Conservation (phyloP, 202 grass and related monocot species). For the Digitaria exilis region DNA sequence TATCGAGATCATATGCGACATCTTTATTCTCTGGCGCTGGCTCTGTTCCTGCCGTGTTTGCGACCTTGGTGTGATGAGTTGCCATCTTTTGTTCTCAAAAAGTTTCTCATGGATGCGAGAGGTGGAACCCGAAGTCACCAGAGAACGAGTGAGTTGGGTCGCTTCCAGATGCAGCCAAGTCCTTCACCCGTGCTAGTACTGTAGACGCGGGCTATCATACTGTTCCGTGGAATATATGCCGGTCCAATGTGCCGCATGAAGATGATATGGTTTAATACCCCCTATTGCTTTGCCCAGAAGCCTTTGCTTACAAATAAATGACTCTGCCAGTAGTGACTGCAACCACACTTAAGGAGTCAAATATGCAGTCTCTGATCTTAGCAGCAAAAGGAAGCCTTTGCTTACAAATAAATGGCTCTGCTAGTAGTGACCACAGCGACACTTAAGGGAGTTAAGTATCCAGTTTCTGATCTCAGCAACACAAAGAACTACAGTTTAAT, state of each 20-base stretch:
- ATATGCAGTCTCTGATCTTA: not conserved
- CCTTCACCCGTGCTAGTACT: not conserved
- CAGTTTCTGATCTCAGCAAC: not conserved
- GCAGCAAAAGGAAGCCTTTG: not conserved
- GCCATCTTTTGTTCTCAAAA: not conserved
- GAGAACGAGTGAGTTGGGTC: slow-evolving; percentile 31
- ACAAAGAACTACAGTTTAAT: not conserved
- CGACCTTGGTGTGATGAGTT: not conserved
- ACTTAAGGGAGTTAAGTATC: not conserved
- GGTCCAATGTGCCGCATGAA: not conserved
- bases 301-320: not conserved
- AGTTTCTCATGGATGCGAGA: not conserved
- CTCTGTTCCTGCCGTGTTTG: not conserved
- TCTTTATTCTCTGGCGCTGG: not conserved
- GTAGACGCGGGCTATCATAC: slow-evolving; percentile 19
- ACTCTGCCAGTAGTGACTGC: not conserved
- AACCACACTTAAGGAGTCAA: not conserved
- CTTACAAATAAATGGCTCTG: not conserved
- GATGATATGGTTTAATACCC: slow-evolving; percentile 34
- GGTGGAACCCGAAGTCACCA: slow-evolving; percentile 29
- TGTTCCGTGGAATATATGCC: slow-evolving; percentile 12
- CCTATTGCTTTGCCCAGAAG: slow-evolving; percentile 23
- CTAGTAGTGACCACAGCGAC: not conserved
- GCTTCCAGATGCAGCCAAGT: slow-evolving; percentile 35
- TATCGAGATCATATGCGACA: not conserved